Conservation (phyloP, 306 rosid genomes). For the Medicago arabica region DNA sequence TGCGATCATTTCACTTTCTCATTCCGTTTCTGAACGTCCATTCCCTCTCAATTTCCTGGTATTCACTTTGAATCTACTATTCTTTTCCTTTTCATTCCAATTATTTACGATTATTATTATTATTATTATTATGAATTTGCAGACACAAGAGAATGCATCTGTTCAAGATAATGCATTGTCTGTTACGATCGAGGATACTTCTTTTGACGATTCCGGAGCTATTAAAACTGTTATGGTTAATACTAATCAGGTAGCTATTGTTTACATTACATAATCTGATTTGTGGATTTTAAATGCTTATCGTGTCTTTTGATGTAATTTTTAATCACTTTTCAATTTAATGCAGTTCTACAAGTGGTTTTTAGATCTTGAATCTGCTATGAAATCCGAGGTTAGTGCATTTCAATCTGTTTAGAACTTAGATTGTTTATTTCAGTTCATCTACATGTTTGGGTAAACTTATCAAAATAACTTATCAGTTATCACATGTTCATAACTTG, state of each 20-base stretch:
- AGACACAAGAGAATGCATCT: constrained; percentile 65
- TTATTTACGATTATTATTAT: background rate
- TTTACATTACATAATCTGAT: background rate
- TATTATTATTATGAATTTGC: constrained; percentile 38
- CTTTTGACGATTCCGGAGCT: constrained; percentile 61
- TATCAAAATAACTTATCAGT: too few relatives aligned
- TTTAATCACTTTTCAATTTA: constrained; percentile 38
- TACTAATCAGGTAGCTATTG: constrained; percentile 74
- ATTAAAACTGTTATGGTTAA: constrained; percentile 78
- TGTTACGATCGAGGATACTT: constrained; percentile 58
- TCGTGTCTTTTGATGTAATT: background rate
- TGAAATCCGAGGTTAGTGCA: constrained; percentile 91
- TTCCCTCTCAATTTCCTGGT: constrained; percentile 75
- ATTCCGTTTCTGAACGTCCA: constrained; percentile 83
- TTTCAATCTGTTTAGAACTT: background rate
- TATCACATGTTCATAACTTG: too few relatives aligned
- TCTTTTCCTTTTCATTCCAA: background rate
- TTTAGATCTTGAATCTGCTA: constrained; percentile 91
- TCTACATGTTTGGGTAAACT: too few relatives aligned
- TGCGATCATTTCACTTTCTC: constrained; percentile 68
- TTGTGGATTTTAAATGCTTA: constrained; percentile 5
- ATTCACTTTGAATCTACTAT: background rate
- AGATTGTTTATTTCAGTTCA: too few relatives aligned
- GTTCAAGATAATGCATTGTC: constrained; percentile 62
- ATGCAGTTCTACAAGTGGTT: constrained; percentile 96